Base-by-base conservation (phyloP, 768 basidiomycete genomes). In the Chalciporus sphaerocephalus region DNA sequence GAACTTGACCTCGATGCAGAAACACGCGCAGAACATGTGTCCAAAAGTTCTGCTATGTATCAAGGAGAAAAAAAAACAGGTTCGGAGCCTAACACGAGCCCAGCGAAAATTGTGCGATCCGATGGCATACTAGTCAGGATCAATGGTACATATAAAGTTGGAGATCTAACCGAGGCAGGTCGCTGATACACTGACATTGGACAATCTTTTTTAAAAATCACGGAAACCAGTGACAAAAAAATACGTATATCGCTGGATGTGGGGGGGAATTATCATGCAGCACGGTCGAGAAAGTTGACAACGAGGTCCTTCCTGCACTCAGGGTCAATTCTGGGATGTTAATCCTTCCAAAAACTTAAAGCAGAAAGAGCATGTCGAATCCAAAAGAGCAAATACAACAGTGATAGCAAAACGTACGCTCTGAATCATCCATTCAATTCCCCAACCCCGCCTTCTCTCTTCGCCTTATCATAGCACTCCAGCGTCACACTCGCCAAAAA, bases 401-500 rank as follows among this genome's bases (percentile, higher is more conserved):
- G 2, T 1, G n/a, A 32, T 15, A 4, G 13, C 30, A 27, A 27
- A 27, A 27, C 25, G 8, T 27, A 27, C 25, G 5, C 25, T 27
- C 27, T 4, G 11, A 27, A 13, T n/a, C 28, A 30, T 15, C 15
- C 38, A 25, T 34, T 25, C 22, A 39, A 38, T 9, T 21, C 15
- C 23, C 37, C 37, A 28, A n/a, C 15, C n/a, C 22, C 47, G 32
- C 27, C 45, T n/a, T 57, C 65, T 41, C 61, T 53, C 60, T 85
- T 88, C 53, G 76, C 75, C 63, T 81, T 83, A 52, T 93, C 91
- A 62, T 87, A 92, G 61, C 89, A 85, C 66, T 92, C 89, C 55
- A 93, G 63, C 23, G 90, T 94, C 32, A 95, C 78, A 57, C 86
- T 89, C 23, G 92, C 91, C 67, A 94, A 66, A 61, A 95, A 92